Conservation (phyloP, 305 asterid species). For the Salvia sclarea region DNA sequence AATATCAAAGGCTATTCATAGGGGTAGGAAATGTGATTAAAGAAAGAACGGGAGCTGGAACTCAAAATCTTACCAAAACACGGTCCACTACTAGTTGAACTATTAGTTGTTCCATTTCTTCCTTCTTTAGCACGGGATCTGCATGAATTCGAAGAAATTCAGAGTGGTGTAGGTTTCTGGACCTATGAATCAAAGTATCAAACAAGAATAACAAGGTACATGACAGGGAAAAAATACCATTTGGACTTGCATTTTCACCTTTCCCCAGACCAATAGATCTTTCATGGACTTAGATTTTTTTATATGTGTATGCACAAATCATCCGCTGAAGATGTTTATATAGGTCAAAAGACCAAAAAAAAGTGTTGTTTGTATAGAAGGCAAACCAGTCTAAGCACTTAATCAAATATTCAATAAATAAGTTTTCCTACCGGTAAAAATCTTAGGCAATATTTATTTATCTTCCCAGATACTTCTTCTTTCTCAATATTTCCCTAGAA, state of each 20-base stretch:
- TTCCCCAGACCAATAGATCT: neutral
- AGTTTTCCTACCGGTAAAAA: neutral
- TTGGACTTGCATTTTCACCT: constrained; percentile 2
- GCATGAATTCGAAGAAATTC: constrained; percentile 35
- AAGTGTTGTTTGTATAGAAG: neutral
- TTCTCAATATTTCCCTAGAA: neutral
- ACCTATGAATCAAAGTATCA: constrained; percentile 7
- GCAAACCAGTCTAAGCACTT: constrained; percentile 2
- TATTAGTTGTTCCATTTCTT: constrained; percentile 74
- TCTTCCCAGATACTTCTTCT: neutral
- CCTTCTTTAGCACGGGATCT: constrained; percentile 78
- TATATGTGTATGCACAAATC: neutral
- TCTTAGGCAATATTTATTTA: neutral
- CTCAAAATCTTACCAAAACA: constrained; percentile 58
- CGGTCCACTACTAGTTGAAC: constrained; percentile 76
- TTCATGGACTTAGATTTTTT: neutral
- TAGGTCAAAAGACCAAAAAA: neutral
- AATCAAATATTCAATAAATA: neutral
- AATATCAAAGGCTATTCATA: constrained; percentile 2
- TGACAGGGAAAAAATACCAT: neutral
- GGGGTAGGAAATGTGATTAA: neutral
- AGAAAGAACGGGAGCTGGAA: constrained; percentile 23
- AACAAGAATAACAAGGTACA: neutral
- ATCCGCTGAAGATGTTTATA: constrained; percentile 6
- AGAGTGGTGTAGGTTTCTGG: constrained; percentile 1